A percentile compares a stretch with the other conserved stretches of the same genome.
Evolutionary conservation across 2,329 filamentous ascomycete genomes (phyloP).

Genomic region (Aspergillus fructus): DNA sequence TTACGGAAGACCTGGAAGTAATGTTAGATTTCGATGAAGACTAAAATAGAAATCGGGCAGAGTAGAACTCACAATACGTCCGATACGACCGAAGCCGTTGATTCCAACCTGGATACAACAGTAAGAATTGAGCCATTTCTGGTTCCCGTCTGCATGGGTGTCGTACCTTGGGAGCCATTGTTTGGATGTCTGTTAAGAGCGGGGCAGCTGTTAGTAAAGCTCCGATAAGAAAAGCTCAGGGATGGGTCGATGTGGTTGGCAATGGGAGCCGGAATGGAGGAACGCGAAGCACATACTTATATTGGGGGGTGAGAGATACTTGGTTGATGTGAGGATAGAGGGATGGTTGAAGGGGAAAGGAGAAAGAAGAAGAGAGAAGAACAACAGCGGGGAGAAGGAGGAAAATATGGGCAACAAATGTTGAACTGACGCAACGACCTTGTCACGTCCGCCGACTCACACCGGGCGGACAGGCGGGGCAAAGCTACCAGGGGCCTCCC

Average conservation of each 20-base stretch:
- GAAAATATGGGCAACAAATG: conserved; percentile 23
- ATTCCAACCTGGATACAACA: conserved; percentile 70
- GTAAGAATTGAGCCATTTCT: background rate
- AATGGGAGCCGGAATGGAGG: background rate
- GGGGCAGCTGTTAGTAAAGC: conserved; percentile 30
- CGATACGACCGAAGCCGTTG: conserved; percentile 99
- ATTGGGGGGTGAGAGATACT: conserved; percentile 1
- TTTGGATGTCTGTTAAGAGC: conserved; percentile 27
- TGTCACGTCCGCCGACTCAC: conserved; percentile 25
- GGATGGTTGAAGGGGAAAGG: conserved; percentile 17
- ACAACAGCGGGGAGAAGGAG: conserved; percentile 28
- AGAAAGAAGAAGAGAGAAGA: conserved; percentile 19
- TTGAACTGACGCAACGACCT: conserved; percentile 37
- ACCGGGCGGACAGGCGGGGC: conserved; percentile 32
- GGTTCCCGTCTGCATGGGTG: background rate
- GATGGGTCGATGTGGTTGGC: background rate
- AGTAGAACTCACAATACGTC: conserved; percentile 68
- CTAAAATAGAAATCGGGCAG: background rate
- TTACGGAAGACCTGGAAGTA: conserved; percentile 79
- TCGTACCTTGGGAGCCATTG: conserved; percentile 38
- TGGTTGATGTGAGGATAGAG: conserved; percentile 6
- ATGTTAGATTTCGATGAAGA: conserved; percentile 23
- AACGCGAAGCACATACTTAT: conserved; percentile 15
- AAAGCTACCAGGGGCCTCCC: conserved; percentile 18
- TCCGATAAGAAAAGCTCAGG: conserved; percentile 6